These are phyloP conservation scores for Mycena capillaripes DNA, from an alignment of 768 basidiomycete genomes.

Conservation along the genomic window DNA sequence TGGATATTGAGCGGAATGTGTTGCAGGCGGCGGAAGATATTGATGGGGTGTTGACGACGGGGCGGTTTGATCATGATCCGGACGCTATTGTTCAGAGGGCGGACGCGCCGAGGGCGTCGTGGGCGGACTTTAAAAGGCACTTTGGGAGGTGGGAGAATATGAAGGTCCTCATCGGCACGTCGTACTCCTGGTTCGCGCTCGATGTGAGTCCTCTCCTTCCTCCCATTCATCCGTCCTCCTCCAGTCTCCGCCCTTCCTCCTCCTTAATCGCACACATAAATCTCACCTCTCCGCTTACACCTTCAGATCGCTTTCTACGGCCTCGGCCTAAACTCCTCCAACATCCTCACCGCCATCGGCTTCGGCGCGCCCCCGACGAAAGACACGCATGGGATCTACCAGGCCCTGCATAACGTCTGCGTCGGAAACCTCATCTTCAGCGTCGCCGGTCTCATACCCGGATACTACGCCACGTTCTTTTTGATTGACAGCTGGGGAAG, in stretches of 20 bases:
- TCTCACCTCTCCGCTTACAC: not conserved
- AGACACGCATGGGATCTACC: not conserved
- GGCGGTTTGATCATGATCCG: not conserved
- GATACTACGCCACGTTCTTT: not conserved
- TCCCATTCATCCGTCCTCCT: no score
- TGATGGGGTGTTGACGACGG: not conserved
- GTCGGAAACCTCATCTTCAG: not conserved
- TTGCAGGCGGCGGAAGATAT: not conserved
- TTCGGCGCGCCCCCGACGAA: not conserved
- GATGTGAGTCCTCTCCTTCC: not conserved
- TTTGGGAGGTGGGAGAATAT: not conserved
- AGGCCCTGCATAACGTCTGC: not conserved
- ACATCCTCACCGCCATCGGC: not conserved
- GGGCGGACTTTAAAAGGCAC: not conserved
- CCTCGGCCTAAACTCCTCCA: not conserved
- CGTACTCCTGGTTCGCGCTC: not conserved
- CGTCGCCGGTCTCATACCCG: not conserved
- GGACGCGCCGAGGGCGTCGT: not conserved
- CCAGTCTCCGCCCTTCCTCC: no score
- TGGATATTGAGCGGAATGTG: constrained; percentile 71
- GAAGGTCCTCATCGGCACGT: not conserved
- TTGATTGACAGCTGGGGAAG: not conserved
- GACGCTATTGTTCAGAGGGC: not conserved
- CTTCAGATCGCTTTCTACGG: not conserved
- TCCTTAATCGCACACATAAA: no score